phyloP scores from a whole-genome alignment of 768 basidiomycete species.

The Mycena amicta region DNA sequence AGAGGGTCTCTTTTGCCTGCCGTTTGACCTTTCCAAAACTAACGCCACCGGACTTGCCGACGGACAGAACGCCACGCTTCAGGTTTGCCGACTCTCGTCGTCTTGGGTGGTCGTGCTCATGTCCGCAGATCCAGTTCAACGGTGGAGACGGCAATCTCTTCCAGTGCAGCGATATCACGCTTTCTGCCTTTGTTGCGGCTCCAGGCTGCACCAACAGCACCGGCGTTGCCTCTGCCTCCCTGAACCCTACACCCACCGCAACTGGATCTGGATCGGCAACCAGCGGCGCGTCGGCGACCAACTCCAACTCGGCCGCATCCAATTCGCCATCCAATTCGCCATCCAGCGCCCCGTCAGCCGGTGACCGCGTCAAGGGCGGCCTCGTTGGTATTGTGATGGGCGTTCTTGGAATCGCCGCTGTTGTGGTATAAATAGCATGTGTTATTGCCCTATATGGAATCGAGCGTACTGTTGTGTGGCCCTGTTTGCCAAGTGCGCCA shows the following conservation, averaged over 20 bases:
- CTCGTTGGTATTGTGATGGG: background rate
- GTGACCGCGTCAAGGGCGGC: background rate
- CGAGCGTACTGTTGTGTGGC: background rate
- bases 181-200: constrained; percentile 48
- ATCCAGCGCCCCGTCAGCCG: background rate
- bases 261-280: constrained; percentile 25
- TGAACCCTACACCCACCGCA: constrained; percentile 17
- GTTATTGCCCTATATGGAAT: background rate
- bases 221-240: constrained; percentile 38
- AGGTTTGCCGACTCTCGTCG: constrained; percentile 33
- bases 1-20: constrained; percentile 68
- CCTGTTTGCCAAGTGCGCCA: background rate
- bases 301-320: background rate
- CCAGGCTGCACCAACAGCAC: constrained; percentile 48
- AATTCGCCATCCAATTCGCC: background rate
- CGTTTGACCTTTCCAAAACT: constrained; percentile 59
- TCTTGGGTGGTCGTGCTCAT: background rate
- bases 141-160: constrained; percentile 75
- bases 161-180: constrained; percentile 83
- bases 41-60: constrained; percentile 53
- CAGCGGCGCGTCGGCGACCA: background rate
- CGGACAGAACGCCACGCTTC: constrained; percentile 76
- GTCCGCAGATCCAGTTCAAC: constrained; percentile 50
- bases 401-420: background rate
- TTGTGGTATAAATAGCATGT: background rate